These are phyloP conservation scores for Durotheca rogersii DNA, from an alignment of 495 filamentous ascomycete species.

Conservation along the genomic window DNA sequence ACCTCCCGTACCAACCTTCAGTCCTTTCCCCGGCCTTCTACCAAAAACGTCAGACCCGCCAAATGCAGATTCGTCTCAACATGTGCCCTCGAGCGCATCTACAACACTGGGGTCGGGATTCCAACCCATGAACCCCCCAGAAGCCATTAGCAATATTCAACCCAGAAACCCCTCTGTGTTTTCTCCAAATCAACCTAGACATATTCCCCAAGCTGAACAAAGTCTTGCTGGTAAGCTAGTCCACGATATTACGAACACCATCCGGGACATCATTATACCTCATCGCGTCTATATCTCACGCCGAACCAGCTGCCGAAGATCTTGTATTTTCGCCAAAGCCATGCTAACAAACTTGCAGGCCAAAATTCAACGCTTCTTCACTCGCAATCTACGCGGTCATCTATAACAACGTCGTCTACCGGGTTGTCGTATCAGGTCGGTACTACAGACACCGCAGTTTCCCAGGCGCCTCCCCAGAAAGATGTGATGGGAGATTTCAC, in stretches of 20 bases:
- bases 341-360: neutral
- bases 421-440: neutral
- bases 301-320: too few relatives aligned
- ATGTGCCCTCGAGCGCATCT: neutral
- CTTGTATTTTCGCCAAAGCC: too few relatives aligned
- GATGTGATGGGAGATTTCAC: constrained; percentile 45
- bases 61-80: constrained; percentile 9
- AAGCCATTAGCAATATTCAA: neutral
- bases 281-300: too few relatives aligned
- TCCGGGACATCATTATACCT: too few relatives aligned
- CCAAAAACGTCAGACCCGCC: neutral
- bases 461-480: constrained; percentile 1
- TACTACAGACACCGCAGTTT: neutral
- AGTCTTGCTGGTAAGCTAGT: too few relatives aligned
- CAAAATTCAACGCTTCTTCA: neutral
- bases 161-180: too few relatives aligned
- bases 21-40: neutral
- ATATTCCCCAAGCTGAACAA: too few relatives aligned
- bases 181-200: too few relatives aligned
- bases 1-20: neutral
- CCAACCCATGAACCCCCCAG: neutral
- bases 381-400: neutral
- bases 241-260: too few relatives aligned
- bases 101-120: neutral
- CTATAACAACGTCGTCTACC: neutral